Evolutionary conservation across 2,329 filamentous ascomycete species (phyloP).

Genomic region (Aspergillus uvarum): DNA sequence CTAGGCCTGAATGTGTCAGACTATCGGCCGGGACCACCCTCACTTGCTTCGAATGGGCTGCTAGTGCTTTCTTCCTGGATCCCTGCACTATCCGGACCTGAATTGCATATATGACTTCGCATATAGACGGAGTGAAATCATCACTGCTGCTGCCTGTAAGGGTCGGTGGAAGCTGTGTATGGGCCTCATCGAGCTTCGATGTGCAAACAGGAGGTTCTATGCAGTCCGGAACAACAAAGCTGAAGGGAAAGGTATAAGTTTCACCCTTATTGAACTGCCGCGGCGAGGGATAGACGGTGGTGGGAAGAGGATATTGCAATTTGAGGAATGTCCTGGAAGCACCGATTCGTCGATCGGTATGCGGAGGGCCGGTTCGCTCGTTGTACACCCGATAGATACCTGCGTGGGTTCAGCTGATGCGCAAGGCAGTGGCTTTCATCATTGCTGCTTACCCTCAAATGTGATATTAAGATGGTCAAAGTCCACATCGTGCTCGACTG

Average conservation of each 20-base stretch:
- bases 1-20: not conserved
- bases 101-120: not conserved
- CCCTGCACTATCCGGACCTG: not conserved
- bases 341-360: not conserved
- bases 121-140: not conserved
- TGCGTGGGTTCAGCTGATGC: not conserved
- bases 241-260: not conserved
- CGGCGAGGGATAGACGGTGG: not conserved
- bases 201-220: not conserved
- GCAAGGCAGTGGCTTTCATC: not conserved
- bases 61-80: not conserved
- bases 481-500: not conserved
- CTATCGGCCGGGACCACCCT: not conserved
- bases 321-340: not conserved
- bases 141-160: not conserved
- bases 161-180: not conserved
- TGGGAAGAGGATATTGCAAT: not conserved
- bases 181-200: not conserved
- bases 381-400: not conserved
- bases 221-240: not conserved
- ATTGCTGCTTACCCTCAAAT: not conserved
- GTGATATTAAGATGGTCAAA: not conserved
- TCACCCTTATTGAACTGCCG: not conserved
- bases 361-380: not conserved
- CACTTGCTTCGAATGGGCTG: not conserved